These are phyloP conservation scores for Juglanconis sp. DNA, from an alignment of 2,329 filamentous ascomycete species.

Conservation along the genomic window DNA sequence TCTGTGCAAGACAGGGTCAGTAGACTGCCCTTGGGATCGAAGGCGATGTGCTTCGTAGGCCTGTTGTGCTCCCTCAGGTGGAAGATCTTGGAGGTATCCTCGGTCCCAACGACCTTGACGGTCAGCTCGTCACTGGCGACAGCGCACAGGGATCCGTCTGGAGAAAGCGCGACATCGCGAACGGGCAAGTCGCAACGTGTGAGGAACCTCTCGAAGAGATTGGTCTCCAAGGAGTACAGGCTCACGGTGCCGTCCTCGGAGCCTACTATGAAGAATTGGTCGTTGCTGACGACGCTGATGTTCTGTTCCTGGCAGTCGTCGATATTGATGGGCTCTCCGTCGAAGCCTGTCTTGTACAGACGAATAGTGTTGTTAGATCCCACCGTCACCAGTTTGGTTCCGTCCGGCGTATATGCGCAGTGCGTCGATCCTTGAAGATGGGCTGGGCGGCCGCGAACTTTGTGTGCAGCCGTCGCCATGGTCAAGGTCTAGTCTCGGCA, in stretches of 20 bases:
- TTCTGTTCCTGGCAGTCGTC: slow-evolving; percentile 90
- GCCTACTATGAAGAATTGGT: slow-evolving; percentile 82
- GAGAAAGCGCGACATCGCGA: slow-evolving; percentile 78
- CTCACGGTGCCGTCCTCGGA: slow-evolving; percentile 96
- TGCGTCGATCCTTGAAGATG: slow-evolving; percentile 85
- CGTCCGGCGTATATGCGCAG: slow-evolving; percentile 85
- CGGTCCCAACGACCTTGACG: slow-evolving; percentile 82
- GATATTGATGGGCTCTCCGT: slow-evolving; percentile 88
- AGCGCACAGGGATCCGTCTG: slow-evolving; percentile 81
- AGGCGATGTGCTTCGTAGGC: slow-evolving; percentile 87
- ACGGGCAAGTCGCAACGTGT: slow-evolving; percentile 82
- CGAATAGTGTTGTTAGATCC: slow-evolving; percentile 92
- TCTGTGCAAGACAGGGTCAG: slow-evolving; percentile 83
- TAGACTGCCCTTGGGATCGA: slow-evolving; percentile 75
- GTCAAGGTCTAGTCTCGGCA: neutral
- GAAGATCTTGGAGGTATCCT: slow-evolving; percentile 72
- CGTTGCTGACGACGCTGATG: slow-evolving; percentile 69
- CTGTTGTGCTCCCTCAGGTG: slow-evolving; percentile 80
- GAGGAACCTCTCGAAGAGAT: slow-evolving; percentile 75
- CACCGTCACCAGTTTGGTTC: slow-evolving; percentile 81
- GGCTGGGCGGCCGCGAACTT: slow-evolving; percentile 63
- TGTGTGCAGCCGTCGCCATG: slow-evolving; percentile 40
- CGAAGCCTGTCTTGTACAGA: slow-evolving; percentile 84
- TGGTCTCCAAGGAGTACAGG: slow-evolving; percentile 77
- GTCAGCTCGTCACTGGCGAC: slow-evolving; percentile 95